These are phyloP conservation scores for Phyllosticta citrichinensis DNA, from an alignment of 2,329 filamentous ascomycete species.

Conservation along the genomic window DNA sequence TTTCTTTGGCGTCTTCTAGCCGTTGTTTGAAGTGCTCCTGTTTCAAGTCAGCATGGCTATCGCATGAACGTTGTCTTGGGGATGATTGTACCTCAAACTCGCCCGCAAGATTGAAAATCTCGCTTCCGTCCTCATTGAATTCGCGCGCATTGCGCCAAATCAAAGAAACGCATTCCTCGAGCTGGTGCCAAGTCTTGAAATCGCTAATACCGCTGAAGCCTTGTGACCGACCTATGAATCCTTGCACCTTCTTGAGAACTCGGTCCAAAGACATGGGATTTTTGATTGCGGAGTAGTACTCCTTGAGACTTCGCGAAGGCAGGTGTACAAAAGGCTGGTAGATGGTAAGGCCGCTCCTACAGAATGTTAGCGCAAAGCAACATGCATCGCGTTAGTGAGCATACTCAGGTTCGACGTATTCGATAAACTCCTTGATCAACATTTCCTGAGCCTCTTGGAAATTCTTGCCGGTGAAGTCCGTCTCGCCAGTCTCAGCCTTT, in stretches of 20 bases:
- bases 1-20: conserved; percentile 60
- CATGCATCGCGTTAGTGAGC: conserved; percentile 12
- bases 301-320: conserved; percentile 63
- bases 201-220: conserved; percentile 52
- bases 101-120: conserved; percentile 66
- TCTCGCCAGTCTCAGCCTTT: not conserved
- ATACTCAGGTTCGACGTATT: conserved; percentile 45
- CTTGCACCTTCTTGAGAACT: conserved; percentile 67
- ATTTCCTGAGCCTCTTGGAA: conserved; percentile 85
- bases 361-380: not conserved
- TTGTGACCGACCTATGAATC: conserved; percentile 54
- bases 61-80: not conserved
- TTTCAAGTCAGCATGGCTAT: not conserved
- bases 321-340: conserved; percentile 68
- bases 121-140: conserved; percentile 87
- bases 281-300: conserved; percentile 78
- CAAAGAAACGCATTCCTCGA: conserved; percentile 68
- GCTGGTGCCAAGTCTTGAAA: conserved; percentile 72
- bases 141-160: conserved; percentile 83
- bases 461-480: conserved; percentile 57
- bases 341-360: conserved; percentile 52
- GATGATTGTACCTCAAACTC: conserved; percentile 60
- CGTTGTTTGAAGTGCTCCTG: conserved; percentile 60
- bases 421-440: conserved; percentile 64
- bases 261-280: conserved; percentile 70